Conservation (phyloP, 176 grass and related monocot species). For the Paspalum notatum region DNA sequence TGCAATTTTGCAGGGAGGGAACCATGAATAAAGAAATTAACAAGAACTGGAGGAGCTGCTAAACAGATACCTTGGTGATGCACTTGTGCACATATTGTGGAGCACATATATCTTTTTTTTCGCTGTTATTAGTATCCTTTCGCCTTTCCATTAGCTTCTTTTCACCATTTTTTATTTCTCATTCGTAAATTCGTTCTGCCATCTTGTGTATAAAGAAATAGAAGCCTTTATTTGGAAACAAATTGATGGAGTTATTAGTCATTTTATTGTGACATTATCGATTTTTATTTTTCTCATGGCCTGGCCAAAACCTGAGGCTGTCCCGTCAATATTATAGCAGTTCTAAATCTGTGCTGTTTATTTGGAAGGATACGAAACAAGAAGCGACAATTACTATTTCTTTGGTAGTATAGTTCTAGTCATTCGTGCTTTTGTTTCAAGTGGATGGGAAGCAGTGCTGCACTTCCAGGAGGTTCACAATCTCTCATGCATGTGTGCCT, state of each 20-base stretch:
- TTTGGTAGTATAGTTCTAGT: neutral
- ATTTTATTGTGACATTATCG: neutral
- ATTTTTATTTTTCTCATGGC: neutral
- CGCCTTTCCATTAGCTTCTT: neutral
- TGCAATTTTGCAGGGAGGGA: conserved; percentile 11
- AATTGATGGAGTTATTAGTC: neutral
- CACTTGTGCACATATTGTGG: neutral
- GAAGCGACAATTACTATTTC: neutral
- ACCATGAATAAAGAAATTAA: conserved; percentile 24
- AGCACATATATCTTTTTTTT: conserved; percentile 10
- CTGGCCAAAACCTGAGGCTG: neutral
- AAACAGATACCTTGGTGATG: neutral
- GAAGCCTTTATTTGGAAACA: neutral
- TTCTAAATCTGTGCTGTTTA: neutral
- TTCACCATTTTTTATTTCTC: neutral
- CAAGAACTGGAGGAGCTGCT: neutral
- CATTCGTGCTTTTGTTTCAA: conserved; percentile 1
- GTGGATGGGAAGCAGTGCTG: neutral
- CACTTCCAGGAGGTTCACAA: conserved; percentile 27
- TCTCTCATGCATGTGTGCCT: conserved; percentile 17
- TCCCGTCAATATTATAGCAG: neutral
- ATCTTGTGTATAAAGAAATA: conserved; percentile 24
- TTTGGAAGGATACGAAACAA: neutral
- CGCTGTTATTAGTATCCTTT: conserved; percentile 1
- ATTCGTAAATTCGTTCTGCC: conserved; percentile 14